phyloP scores from a whole-genome alignment of 257 asterid genomes.

The Nicotiana obtusifolia region DNA sequence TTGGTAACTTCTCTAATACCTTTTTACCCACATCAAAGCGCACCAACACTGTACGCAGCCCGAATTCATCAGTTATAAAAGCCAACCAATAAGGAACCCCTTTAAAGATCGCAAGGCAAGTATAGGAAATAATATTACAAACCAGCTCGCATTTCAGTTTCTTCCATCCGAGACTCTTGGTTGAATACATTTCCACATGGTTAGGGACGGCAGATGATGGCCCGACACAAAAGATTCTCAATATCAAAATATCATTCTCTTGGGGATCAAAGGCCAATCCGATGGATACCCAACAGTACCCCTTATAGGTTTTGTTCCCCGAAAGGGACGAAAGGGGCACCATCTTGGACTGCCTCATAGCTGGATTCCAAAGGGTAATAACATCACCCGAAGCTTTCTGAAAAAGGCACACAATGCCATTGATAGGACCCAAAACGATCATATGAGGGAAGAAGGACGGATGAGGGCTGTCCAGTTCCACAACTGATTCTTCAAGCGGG shows the following conservation, averaged over 20 bases:
- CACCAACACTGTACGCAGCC: neutral
- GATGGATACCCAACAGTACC: neutral
- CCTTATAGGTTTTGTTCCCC: neutral
- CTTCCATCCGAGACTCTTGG: neutral
- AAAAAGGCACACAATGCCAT: no score
- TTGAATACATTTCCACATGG: neutral
- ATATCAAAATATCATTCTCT: neutral
- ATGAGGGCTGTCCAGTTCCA: no score
- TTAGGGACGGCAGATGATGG: neutral
- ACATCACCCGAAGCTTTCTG: no score
- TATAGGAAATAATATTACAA: neutral
- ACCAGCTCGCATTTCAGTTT: neutral
- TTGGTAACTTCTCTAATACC: neutral
- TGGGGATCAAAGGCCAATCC: neutral
- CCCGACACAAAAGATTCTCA: neutral
- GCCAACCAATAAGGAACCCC: conserved; percentile 13
- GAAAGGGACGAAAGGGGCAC: no score
- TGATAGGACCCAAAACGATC: no score
- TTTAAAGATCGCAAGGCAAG: neutral
- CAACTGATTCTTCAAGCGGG: neutral
- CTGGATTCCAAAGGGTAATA: no score
- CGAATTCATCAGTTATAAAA: neutral
- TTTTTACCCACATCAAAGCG: neutral
- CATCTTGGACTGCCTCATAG: no score
- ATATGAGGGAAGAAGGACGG: no score